phyloP scores from a whole-genome alignment of 108 stramenopile genomes.

The Cyclotella sp. region DNA sequence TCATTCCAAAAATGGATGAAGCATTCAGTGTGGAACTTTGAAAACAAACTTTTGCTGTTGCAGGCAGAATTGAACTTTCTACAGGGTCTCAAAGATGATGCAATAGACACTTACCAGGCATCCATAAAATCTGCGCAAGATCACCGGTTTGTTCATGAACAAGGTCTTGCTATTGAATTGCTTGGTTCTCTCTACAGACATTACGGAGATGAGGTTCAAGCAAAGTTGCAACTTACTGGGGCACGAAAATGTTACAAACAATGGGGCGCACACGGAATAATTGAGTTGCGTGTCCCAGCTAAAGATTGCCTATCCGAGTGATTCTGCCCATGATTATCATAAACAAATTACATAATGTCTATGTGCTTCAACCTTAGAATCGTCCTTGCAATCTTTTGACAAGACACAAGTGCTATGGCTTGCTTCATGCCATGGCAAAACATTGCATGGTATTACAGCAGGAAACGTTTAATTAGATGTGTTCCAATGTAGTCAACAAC shows the following conservation, averaged over 20 bases:
- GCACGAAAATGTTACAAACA: conserved; percentile 4
- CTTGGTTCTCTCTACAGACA: background rate
- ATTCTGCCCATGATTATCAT: too few relatives aligned
- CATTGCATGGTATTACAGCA: too few relatives aligned
- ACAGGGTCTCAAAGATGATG: background rate
- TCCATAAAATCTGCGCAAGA: conserved; percentile 2
- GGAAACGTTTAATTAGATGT: too few relatives aligned
- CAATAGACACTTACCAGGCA: background rate
- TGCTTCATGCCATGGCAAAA: too few relatives aligned
- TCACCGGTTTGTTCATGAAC: conserved; percentile 2
- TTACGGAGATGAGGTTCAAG: background rate
- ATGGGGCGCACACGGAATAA: conserved; percentile 8
- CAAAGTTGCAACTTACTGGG: background rate
- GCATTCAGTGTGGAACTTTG: conserved; percentile 9
- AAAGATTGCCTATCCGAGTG: too few relatives aligned
- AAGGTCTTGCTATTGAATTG: conserved; percentile 12
- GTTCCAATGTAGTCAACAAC: too few relatives aligned
- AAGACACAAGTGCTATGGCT: too few relatives aligned
- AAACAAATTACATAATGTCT: too few relatives aligned
- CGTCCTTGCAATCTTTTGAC: too few relatives aligned
- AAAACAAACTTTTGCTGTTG: conserved; percentile 9
- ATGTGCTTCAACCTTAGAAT: too few relatives aligned
- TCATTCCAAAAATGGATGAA: background rate
- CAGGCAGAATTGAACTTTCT: conserved; percentile 5
- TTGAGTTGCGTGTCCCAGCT: background rate